These are phyloP conservation scores for Aspergillus intermedius DNA, from an alignment of 2,329 filamentous ascomycete species.

Conservation along the genomic window DNA sequence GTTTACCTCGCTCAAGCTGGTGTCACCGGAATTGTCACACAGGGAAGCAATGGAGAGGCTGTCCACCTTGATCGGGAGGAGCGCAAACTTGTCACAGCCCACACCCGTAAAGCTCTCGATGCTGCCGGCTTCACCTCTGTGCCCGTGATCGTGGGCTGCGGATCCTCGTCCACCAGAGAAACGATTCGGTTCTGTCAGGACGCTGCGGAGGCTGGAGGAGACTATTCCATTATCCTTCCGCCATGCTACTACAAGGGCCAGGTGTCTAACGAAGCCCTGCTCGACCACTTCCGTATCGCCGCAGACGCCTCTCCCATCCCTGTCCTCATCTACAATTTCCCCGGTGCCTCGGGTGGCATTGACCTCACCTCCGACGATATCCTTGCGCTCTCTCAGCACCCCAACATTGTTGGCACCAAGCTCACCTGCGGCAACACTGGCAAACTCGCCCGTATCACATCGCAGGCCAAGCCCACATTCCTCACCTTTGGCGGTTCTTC, in stretches of 20 bases:
- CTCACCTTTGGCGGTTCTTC: constrained; percentile 84
- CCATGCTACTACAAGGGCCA: constrained; percentile 68
- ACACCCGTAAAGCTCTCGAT: constrained; percentile 64
- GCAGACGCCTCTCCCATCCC: constrained; percentile 56
- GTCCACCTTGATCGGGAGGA: constrained; percentile 69
- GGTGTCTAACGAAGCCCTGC: constrained; percentile 54
- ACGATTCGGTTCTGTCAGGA: constrained; percentile 63
- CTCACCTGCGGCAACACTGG: constrained; percentile 68
- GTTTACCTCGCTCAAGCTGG: constrained; percentile 66
- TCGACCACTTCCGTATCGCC: constrained; percentile 60
- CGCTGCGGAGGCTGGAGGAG: constrained; percentile 62
- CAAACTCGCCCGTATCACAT: constrained; percentile 60
- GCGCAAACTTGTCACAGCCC: constrained; percentile 60
- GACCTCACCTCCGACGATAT: constrained; percentile 64
- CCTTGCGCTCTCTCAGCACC: constrained; percentile 49
- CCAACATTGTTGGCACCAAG: constrained; percentile 65
- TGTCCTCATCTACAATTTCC: constrained; percentile 68
- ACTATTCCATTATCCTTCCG: constrained; percentile 69
- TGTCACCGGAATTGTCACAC: constrained; percentile 66
- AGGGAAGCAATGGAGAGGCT: constrained; percentile 78
- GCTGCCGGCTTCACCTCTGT: constrained; percentile 58
- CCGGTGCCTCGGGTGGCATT: constrained; percentile 59
- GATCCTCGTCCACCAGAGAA: constrained; percentile 66
- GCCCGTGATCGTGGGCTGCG: constrained; percentile 70
- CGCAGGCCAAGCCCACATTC: constrained; percentile 49